Conservation (phyloP, 768 basidiomycete species). For the Multifurca ochricompacta region DNA sequence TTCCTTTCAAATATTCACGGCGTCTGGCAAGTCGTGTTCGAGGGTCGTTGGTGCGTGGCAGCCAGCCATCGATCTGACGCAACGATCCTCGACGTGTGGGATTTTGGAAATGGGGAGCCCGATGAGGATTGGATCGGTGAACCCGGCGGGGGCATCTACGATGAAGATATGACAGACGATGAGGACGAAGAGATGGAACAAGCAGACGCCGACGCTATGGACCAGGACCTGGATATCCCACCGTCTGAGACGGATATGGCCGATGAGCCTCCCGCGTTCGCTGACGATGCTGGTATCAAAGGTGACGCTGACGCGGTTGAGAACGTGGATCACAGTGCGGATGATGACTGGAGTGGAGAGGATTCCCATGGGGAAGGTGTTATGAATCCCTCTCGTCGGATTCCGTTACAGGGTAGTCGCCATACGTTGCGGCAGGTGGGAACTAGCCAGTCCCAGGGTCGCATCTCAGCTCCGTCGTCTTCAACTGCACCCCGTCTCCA, state of each 20-base stretch:
- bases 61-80: constrained; percentile 76
- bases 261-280: constrained; percentile 21
- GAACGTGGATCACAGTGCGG: constrained; percentile 3
- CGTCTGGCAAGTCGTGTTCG: constrained; percentile 97
- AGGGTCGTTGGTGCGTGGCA: constrained; percentile 90
- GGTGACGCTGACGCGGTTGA: neutral
- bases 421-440: constrained; percentile 6
- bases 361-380: constrained; percentile 1
- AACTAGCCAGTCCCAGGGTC: constrained; percentile 11
- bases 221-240: constrained; percentile 45
- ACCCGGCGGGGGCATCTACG: constrained; percentile 66
- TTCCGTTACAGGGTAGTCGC: neutral
- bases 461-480: constrained; percentile 11
- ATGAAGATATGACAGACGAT: constrained; percentile 53
- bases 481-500: constrained; percentile 29
- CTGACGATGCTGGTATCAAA: constrained; percentile 25
- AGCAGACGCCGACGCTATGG: constrained; percentile 64
- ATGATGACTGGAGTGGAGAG: constrained; percentile 12
- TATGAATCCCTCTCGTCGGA: neutral
- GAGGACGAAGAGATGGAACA: constrained; percentile 45
- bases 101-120: constrained; percentile 60
- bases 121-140: constrained; percentile 83
- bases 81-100: constrained; percentile 85
- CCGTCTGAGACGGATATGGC: constrained; percentile 21
- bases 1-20: constrained; percentile 86